These are phyloP conservation scores for Lasiosphaeriaceae sp. DNA, from an alignment of 495 filamentous ascomycete genomes.

Conservation along the genomic window DNA sequence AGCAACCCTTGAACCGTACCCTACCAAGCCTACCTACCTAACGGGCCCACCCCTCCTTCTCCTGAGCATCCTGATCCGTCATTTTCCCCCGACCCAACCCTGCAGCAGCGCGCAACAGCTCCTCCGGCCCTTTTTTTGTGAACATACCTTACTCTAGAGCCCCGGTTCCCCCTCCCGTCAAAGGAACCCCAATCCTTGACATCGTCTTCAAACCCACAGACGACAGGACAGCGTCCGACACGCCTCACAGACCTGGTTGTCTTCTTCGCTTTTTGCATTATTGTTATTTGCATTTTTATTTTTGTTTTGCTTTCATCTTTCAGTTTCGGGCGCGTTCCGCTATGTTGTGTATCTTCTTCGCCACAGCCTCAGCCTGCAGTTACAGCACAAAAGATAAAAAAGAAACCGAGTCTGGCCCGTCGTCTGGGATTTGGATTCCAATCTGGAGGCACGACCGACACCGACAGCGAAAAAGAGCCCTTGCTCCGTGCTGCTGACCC, in stretches of 20 bases:
- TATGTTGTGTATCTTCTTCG: not conserved
- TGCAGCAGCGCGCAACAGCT: too few species aligned
- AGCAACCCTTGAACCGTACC: conserved; percentile 1
- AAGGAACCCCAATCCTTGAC: too few species aligned
- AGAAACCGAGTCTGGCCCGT: not conserved
- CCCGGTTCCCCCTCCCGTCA: not conserved
- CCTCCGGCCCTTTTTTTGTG: too few species aligned
- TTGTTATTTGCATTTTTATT: not conserved
- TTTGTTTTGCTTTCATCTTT: too few species aligned
- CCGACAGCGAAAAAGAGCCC: conserved; percentile 3
- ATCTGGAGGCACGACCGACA: not conserved
- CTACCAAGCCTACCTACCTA: conserved; percentile 7
- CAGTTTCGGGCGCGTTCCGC: not conserved
- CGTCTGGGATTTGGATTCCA: conserved; percentile 9
- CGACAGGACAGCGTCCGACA: not conserved
- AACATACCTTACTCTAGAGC: not conserved
- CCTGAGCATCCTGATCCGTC: not conserved
- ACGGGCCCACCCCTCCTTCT: not conserved
- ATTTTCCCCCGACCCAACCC: not conserved
- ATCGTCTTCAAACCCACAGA: not conserved
- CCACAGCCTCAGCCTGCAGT: not conserved
- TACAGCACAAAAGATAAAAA: conserved; percentile 4
- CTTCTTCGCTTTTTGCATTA: not conserved
- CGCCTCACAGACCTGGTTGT: not conserved
- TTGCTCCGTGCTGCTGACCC: not conserved